These are phyloP conservation scores for Sanghuangporus sanghuang DNA, from an alignment of 1,284 basidiomycete genomes.

Conservation along the genomic window DNA sequence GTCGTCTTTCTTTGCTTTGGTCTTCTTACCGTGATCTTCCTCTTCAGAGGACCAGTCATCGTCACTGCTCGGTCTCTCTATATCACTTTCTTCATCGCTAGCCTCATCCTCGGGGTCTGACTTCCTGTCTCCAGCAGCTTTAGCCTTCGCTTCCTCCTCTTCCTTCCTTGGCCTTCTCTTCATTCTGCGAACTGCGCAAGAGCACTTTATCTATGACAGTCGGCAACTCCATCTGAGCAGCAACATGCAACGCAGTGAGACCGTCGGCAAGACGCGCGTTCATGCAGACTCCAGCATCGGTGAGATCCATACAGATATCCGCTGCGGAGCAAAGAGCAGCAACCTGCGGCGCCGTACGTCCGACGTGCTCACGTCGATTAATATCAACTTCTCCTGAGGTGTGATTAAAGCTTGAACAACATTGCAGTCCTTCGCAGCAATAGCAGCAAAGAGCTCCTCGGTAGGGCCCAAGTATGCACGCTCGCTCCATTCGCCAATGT, in stretches of 20 bases:
- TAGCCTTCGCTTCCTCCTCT: conserved; percentile 26
- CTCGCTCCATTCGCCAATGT: conserved; percentile 59
- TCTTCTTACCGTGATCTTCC: conserved; percentile 21
- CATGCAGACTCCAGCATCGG: conserved; percentile 50
- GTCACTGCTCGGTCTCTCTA: conserved; percentile 27
- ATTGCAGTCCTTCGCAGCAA: conserved; percentile 37
- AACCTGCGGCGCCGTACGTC: conserved; percentile 50
- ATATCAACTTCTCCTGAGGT: conserved; percentile 32
- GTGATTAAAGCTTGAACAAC: conserved; percentile 36
- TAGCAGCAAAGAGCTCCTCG: conserved; percentile 49
- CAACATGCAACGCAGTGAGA: conserved; percentile 47
- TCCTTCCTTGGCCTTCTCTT: conserved; percentile 28
- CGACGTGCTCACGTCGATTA: conserved; percentile 52
- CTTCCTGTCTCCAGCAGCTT: background rate
- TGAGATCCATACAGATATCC: conserved; percentile 43
- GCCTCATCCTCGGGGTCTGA: conserved; percentile 23
- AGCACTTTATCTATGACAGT: conserved; percentile 43
- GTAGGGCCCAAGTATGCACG: conserved; percentile 51
- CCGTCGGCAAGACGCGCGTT: conserved; percentile 51
- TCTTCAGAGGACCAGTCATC: conserved; percentile 30
- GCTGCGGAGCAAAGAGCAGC: conserved; percentile 41
- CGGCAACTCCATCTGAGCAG: conserved; percentile 41
- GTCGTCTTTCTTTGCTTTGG: conserved; percentile 20
- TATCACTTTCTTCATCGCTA: conserved; percentile 19
- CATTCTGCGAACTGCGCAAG: conserved; percentile 38